Conservation (phyloP, 805 yeast species). For the Metschnikowia similis region DNA sequence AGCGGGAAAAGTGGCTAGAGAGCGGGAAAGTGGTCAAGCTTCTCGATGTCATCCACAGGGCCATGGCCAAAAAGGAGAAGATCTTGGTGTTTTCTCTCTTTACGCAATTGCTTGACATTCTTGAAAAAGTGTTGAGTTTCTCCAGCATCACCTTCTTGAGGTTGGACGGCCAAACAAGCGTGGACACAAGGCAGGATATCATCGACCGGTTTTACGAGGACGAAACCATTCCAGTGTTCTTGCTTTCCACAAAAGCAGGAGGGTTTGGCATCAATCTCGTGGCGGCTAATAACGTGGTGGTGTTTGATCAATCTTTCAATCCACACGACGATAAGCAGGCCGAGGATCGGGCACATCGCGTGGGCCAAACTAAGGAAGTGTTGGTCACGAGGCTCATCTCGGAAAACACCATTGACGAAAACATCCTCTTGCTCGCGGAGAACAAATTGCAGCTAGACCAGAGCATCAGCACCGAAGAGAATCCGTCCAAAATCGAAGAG, state of each 20-base stretch:
- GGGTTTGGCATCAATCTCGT: conserved; percentile 97
- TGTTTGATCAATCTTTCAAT: conserved; percentile 90
- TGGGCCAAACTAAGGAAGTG: conserved; percentile 87
- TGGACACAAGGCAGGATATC: conserved; percentile 86
- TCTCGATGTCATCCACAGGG: conserved; percentile 51
- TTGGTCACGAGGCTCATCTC: conserved; percentile 71
- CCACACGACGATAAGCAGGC: conserved; percentile 99
- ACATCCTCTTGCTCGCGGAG: conserved; percentile 78
- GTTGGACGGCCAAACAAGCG: conserved; percentile 91
- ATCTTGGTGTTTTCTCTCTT: conserved; percentile 84
- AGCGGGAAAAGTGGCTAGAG: conserved; percentile 50
- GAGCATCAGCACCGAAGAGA: conserved; percentile 44
- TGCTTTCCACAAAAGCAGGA: conserved; percentile 94
- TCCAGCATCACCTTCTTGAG: conserved; percentile 70
- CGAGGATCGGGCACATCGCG: conserved; percentile 97
- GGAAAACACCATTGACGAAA: conserved; percentile 80
- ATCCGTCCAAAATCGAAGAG: conserved; percentile 45
- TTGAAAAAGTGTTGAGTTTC: conserved; percentile 68
- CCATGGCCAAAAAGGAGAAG: conserved; percentile 59
- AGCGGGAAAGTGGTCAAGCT: conserved; percentile 74
- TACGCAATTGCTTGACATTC: conserved; percentile 85
- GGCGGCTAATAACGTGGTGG: conserved; percentile 88
- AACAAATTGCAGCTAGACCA: conserved; percentile 85
- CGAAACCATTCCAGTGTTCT: conserved; percentile 73
- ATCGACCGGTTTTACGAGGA: conserved; percentile 88